Evolutionary conservation across 2,329 filamentous ascomycete species (phyloP), one percentile per base, ranked within the genome.

Genomic region (Ceratocystis albifundus): DNA sequence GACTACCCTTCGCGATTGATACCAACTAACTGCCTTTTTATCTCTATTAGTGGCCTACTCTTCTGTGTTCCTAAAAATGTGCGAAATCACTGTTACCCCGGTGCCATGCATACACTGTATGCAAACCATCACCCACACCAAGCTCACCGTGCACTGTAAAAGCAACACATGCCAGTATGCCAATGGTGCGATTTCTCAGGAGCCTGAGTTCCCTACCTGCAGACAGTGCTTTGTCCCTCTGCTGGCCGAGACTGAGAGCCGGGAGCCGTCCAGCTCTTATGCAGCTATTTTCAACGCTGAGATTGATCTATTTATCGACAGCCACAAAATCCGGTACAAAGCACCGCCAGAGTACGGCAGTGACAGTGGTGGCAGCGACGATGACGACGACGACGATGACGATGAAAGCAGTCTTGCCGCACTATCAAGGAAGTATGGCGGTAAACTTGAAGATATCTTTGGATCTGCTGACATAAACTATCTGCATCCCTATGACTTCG

Each of bases 61-160:
- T 10, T 8, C 15, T n/a, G 25, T 5, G 12, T 25, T 36, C 28
- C 15, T 36, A 8, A 3, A 8, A 17, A 57, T 59, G 55, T 59
- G 55, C 25, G 55, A 59, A 36, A 59, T 36, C 28, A 32, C 55
- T 7, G n/a, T 15, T 20, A 6, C 30, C 5, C 25, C 55, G 4
- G 55, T 59, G 55, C 55, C 2, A 10, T 59, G 55, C 55, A 59
- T 36, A 7, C 55, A 59, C 25, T 59, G 55, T 30, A 59, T 8
- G 25, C 15, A 59, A 25, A 8, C 15, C 1, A 59, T n/a, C 3
- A n/a, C 12, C 17, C 55, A 59, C 10, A 36, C 36, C 30, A n/a
- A 7, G 17, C 8, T 59, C 28, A 59, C 28, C 7, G 55, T 59
- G 25, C 25, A 7, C 55, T 59, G 55, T 20, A 15, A 59, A 7